Evolutionary conservation across 257 asterid genomes (phyloP).

Genomic region (Phtheirospermum japonicum): DNA sequence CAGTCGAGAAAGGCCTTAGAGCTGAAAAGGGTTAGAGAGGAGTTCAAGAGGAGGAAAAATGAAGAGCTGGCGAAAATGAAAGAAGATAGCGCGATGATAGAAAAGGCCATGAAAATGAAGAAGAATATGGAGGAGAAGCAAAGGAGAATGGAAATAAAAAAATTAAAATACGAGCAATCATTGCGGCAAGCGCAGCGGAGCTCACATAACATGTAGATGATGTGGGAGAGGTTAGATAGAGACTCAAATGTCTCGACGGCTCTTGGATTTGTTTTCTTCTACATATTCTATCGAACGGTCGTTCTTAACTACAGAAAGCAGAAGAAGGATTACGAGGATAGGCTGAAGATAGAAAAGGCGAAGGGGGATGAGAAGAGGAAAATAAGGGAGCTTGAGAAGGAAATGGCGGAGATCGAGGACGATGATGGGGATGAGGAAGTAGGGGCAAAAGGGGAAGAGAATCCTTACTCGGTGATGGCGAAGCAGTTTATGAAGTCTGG

Average conservation of each 20-base stretch:
- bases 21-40: slow-evolving; percentile 53
- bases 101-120: slow-evolving; percentile 52
- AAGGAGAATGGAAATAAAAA: slow-evolving; percentile 61
- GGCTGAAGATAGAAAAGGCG: slow-evolving; percentile 84
- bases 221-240: slow-evolving; percentile 71
- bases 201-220: slow-evolving; percentile 44
- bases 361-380: slow-evolving; percentile 93
- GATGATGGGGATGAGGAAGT: slow-evolving; percentile 69
- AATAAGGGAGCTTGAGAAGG: slow-evolving; percentile 79
- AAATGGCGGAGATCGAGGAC: slow-evolving; percentile 56
- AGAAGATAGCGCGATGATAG: slow-evolving; percentile 57
- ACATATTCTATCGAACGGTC: slow-evolving; percentile 68
- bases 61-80: slow-evolving; percentile 47
- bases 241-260: slow-evolving; percentile 62
- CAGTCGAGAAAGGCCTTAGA: slow-evolving; percentile 84
- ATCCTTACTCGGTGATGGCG: slow-evolving; percentile 71
- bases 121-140: slow-evolving; percentile 70
- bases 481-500: slow-evolving; percentile 90
- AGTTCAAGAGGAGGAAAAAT: slow-evolving; percentile 21
- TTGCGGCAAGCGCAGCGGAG: slow-evolving; percentile 47
- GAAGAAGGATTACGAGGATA: slow-evolving; percentile 92
- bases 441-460: slow-evolving; percentile 65
- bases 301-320: slow-evolving; percentile 80
- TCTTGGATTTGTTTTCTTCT: slow-evolving; percentile 79
- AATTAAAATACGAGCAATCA: slow-evolving; percentile 42